phyloP scores from a whole-genome alignment of 306 rosid species.

The Chamaecrista fasciculata region DNA sequence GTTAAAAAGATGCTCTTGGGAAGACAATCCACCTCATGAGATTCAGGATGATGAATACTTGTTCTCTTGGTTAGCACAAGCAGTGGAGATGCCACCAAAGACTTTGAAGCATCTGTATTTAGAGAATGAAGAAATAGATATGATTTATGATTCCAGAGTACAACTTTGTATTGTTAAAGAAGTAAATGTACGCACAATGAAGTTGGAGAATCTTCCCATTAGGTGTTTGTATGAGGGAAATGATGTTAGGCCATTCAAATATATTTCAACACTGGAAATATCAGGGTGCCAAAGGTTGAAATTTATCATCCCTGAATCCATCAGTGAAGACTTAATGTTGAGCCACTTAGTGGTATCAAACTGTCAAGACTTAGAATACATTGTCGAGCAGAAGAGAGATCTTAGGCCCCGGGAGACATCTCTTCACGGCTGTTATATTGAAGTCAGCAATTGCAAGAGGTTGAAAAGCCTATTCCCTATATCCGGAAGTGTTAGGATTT shows the following conservation, averaged over 20 bases:
- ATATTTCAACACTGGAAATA: background rate
- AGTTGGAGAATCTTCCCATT: background rate
- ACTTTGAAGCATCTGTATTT: no score
- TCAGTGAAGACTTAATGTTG: no score
- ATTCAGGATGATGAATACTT: no score
- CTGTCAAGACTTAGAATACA: background rate
- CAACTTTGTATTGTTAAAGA: no score
- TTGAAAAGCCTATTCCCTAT: background rate
- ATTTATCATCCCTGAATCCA: background rate
- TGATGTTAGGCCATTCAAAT: slow-evolving; percentile 7
- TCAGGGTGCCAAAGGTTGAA: background rate
- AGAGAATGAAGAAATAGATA: slow-evolving; percentile 3
- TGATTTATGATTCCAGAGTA: background rate
- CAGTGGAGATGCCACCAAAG: no score
- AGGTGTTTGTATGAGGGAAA: slow-evolving; percentile 21
- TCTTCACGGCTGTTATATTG: no score
- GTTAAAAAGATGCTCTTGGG: no score
- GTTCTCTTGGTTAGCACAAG: no score
- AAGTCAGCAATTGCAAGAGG: background rate
- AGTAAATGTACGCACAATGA: background rate
- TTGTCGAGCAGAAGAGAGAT: background rate
- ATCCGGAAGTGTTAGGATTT: background rate
- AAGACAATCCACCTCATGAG: no score
- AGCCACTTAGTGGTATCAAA: background rate
- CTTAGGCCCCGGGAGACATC: background rate